Evolutionary conservation across 331 rosid genomes (phyloP).

Genomic region (Malus hybrid): DNA sequence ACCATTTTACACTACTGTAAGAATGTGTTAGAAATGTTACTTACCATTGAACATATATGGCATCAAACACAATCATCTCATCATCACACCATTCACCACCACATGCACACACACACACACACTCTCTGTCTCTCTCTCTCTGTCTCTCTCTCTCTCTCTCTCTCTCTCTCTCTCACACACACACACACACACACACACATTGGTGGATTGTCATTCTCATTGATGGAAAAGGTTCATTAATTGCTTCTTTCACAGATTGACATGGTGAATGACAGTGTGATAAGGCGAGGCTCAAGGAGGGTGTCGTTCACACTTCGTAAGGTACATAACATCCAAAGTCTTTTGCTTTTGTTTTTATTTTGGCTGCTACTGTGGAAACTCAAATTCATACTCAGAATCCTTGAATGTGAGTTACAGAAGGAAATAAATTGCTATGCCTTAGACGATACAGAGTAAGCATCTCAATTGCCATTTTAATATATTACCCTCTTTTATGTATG

Average conservation of each 20-base stretch:
- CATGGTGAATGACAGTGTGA: constrained; percentile 45
- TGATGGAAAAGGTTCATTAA: constrained; percentile 1
- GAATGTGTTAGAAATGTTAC: background rate
- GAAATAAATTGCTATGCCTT: background rate
- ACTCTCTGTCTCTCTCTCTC: background rate
- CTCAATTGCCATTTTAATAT: background rate
- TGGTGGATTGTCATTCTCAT: background rate
- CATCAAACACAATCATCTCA: background rate
- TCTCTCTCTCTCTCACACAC: background rate
- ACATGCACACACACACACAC: background rate
- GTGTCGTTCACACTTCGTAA: constrained; percentile 81
- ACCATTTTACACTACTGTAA: background rate
- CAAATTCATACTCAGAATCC: background rate
- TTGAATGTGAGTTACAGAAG: background rate
- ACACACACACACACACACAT: no score
- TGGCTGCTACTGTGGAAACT: background rate
- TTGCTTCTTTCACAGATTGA: constrained; percentile 50
- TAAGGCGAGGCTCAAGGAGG: constrained; percentile 77
- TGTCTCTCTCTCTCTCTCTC: background rate
- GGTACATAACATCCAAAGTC: constrained; percentile 33
- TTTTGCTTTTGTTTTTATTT: background rate
- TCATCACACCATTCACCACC: background rate
- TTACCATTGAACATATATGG: background rate
- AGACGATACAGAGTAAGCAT: background rate
- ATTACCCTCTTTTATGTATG: background rate